phyloP scores from a whole-genome alignment of 2,329 filamentous ascomycete species.

The Pseudogymnoascus sp. region DNA sequence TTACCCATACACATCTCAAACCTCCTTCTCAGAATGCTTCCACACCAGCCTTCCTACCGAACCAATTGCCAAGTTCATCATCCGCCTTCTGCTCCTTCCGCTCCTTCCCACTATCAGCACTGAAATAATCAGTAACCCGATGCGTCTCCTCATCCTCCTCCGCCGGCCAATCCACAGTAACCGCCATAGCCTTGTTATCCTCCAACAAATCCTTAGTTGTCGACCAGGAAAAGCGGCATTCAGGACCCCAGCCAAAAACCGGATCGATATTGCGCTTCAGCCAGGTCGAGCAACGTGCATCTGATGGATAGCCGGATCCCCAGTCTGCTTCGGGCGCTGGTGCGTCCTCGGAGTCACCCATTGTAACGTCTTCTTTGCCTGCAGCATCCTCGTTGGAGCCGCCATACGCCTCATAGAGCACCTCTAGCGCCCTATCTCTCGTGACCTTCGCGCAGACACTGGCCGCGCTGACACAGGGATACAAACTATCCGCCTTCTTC shows the following conservation, averaged over 20 bases:
- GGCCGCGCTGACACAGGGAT: constrained; percentile 87
- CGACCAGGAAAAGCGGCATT: constrained; percentile 93
- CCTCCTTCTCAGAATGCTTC: constrained; percentile 26
- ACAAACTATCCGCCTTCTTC: constrained; percentile 89
- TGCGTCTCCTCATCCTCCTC: constrained; percentile 64
- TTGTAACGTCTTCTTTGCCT: constrained; percentile 27
- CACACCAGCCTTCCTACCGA: constrained; percentile 45
- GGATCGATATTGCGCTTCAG: constrained; percentile 82
- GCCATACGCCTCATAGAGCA: constrained; percentile 57
- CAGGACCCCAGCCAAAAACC: constrained; percentile 88
- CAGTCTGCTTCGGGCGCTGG: constrained; percentile 47
- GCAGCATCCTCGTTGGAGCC: constrained; percentile 23
- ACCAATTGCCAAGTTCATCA: constrained; percentile 72
- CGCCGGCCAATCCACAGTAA: constrained; percentile 77
- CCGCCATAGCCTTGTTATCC: constrained; percentile 52
- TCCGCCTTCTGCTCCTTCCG: constrained; percentile 29
- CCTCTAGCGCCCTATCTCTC: constrained; percentile 79
- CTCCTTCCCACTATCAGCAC: constrained; percentile 25
- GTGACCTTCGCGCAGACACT: constrained; percentile 96
- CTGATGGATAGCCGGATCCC: constrained; percentile 92
- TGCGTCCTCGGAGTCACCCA: constrained; percentile 24
- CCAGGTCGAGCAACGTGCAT: constrained; percentile 75
- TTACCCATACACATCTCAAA: background rate
- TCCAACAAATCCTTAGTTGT: constrained; percentile 93
- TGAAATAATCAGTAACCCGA: constrained; percentile 72